Evolutionary conservation across 2,329 filamentous ascomycete genomes (phyloP).

Genomic region (Seiridium cupressi): DNA sequence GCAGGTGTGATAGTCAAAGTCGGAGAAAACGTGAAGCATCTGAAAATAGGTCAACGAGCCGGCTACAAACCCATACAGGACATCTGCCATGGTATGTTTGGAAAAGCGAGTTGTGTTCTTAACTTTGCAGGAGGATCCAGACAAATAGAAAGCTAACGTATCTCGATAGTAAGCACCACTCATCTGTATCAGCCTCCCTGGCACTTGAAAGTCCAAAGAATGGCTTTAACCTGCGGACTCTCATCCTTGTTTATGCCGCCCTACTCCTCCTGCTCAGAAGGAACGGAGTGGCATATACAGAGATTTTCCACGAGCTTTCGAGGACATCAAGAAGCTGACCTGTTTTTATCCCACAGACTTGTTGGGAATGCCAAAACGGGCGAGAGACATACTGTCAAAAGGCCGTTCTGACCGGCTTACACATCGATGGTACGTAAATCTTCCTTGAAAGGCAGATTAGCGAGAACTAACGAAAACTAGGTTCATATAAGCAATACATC

Average conservation of each 20-base stretch:
- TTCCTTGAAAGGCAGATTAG: not conserved
- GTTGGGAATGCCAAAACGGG: conserved; percentile 32
- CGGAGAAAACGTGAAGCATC: conserved; percentile 29
- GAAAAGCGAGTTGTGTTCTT: no score
- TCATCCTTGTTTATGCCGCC: no score
- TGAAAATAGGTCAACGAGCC: conserved; percentile 33
- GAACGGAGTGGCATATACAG: no score
- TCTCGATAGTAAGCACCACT: no score
- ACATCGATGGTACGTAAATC: conserved; percentile 4
- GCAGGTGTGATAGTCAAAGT: conserved; percentile 32
- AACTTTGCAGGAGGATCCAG: no score
- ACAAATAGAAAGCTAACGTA: no score
- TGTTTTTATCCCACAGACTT: conserved; percentile 13
- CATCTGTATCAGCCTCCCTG: no score
- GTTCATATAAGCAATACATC: conserved; percentile 60
- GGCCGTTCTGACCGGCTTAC: conserved; percentile 12
- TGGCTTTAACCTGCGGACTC: no score
- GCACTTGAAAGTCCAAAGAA: no score
- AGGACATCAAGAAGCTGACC: no score
- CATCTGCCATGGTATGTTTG: conserved; percentile 23
- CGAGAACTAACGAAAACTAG: conserved; percentile 15
- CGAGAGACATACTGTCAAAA: conserved; percentile 30
- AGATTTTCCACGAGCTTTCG: no score
- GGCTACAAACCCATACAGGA: conserved; percentile 33
- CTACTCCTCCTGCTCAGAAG: no score